Evolutionary conservation across 345 rosid genomes (phyloP), one percentile per base, ranked within the genome.

Genomic region (Garcia nutans): DNA sequence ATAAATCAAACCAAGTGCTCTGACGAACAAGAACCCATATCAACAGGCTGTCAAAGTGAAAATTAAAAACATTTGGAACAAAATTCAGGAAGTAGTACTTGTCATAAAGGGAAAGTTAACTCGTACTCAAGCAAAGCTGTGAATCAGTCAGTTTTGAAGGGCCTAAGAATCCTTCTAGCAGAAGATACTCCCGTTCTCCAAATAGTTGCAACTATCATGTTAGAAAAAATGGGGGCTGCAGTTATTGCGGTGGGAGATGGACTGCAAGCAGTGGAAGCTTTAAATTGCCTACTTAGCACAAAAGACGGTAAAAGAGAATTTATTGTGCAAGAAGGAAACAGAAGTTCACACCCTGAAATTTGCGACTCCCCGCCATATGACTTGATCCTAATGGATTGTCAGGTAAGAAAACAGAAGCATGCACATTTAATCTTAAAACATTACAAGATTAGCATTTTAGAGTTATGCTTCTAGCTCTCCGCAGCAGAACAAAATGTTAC

Each of bases 181-280:
- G 98, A 96, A 85, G 99, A 96, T 68, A 96, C 97, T 37, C 95
- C 92, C 0, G 88, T 96, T 65, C 93, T 96, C 54, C 99, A 93
- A 81, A 88, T 92, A 81, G 98, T 96, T 24, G 98, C 98, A 19
- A 86, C 90, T 44, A 89, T 92, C 82, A 92, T 96, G 96, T 89
- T 93, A 37, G 93, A 90, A 81, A 92, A 89, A 79, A 80, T 89
- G 84, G 97, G 99, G 59, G 99, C 98, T 16, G 85, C 80, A 10
- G 95, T 96, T 24, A 74, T 84, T 44, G 90, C 92, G 0, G 98
- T 93, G 12, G 89, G 92, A 64, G 98, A 96, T 78, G 99, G 99
- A 77, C 78, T 85, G 57, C 98, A 90, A 82, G 98, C 97, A 0
- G 97, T 96, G 23, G 95, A 92, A 63, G 88, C 92, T 16, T 86